phyloP scores from a whole-genome alignment of 2,329 filamentous ascomycete genomes.

The Samsoniella hepiali region DNA sequence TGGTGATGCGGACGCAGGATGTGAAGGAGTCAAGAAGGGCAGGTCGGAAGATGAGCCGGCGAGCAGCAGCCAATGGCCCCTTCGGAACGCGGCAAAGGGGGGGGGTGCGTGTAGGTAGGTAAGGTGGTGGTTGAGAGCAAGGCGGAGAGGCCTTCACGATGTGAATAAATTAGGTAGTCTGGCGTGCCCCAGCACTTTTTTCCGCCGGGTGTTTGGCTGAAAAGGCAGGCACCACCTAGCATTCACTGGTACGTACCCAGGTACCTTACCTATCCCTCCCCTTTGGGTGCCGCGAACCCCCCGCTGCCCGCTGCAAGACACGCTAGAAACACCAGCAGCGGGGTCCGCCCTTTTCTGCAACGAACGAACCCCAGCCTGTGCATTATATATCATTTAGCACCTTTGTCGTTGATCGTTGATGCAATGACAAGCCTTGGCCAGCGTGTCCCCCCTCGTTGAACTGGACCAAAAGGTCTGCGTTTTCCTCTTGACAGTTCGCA shows the following conservation, averaged over 20 bases:
- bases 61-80: conserved; percentile 1
- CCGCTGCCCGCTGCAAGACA: not conserved
- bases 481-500: no score
- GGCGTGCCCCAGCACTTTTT: conserved; percentile 9
- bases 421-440: no score
- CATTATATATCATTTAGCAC: not conserved
- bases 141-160: conserved; percentile 9
- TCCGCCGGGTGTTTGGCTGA: not conserved
- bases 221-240: no score
- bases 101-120: not conserved
- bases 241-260: no score
- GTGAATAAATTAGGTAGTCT: conserved; percentile 11
- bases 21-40: not conserved
- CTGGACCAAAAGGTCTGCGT: no score
- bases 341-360: not conserved
- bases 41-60: not conserved
- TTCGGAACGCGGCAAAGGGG: conserved; percentile 10
- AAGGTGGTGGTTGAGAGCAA: not conserved
- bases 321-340: not conserved
- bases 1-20: not conserved
- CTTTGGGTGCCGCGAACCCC: no score
- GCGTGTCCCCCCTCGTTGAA: no score
- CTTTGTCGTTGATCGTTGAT: not conserved
- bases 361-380: conserved; percentile 12
- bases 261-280: no score